Evolutionary conservation across 495 filamentous ascomycete species (phyloP), one percentile per base, ranked within the genome.

Genomic region (Neurospora sp.): DNA sequence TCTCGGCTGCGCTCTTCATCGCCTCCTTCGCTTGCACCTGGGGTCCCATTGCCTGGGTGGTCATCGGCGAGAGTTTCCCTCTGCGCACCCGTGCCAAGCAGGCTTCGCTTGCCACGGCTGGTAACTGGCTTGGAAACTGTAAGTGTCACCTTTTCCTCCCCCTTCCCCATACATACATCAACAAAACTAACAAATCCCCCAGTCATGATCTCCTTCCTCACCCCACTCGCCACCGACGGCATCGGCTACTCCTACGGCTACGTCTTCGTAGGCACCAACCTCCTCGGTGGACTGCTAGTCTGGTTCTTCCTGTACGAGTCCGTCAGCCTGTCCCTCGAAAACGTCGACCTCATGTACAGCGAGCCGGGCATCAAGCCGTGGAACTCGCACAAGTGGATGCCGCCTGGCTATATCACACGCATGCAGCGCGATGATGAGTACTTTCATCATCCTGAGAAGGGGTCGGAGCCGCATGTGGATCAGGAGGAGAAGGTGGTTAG

Each of bases 261-360:
- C 80, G 88, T 96, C 73, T 94, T 95, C 75, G 92, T 90, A 4
- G 88, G 79, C 4, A 93, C 89, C 83, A 91, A 88, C 78, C 81
- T 92, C 74, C 82, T 85, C 5, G 92, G 85, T 20, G 85, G 86
- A n/a, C 69, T 90, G 4, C 78, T 93, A 38, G 90, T 93, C 68
- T 95, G 89, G 82, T 91, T 95, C 84, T 95, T 93, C 82, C 86
- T 94, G 74, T 89, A 88, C 79, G 92, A 96, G 81, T 89, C 86
- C 35, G 84, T 88, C 74, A 88, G 89, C 69, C 84, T 90, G 42
- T 89, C 87, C 42, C 85, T 95, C 53, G 92, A 94, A 84, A 90
- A 94, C 79, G 86, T 87, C 69, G 85, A 94, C 82, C 89, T 86
- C 70, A 94, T 94, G 92, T 94, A 93, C 76, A 81, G 91, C 72